These are phyloP conservation scores for Penicillium sp. DNA, from an alignment of 2,329 filamentous ascomycete genomes.

Conservation along the genomic window DNA sequence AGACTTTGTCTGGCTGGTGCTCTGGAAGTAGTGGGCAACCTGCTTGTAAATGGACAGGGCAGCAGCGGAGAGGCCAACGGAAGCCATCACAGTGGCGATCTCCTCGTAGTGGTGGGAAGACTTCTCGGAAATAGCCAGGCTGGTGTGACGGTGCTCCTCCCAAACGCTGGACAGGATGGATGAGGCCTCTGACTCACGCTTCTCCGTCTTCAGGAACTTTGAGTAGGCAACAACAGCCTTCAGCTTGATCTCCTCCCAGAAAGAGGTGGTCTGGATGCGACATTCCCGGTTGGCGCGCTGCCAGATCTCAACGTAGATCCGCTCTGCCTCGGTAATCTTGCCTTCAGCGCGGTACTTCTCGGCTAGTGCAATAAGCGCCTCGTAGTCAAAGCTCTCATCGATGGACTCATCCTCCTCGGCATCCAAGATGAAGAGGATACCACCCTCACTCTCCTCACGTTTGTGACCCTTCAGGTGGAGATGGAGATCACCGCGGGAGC, in stretches of 20 bases:
- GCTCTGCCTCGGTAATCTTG: slow-evolving; percentile 43
- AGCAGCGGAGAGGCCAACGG: slow-evolving; percentile 45
- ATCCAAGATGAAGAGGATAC: slow-evolving; percentile 34
- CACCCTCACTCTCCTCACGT: slow-evolving; percentile 12
- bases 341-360: slow-evolving; percentile 38
- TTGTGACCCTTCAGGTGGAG: slow-evolving; percentile 31
- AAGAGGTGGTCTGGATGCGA: slow-evolving; percentile 42
- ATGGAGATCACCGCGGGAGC: slow-evolving; percentile 26
- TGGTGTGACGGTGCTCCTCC: slow-evolving; percentile 51
- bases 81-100: slow-evolving; percentile 49
- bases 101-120: slow-evolving; percentile 39
- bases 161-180: slow-evolving; percentile 49
- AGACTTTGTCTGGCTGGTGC: slow-evolving; percentile 35
- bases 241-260: slow-evolving; percentile 52
- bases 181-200: slow-evolving; percentile 46
- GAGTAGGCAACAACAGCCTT: slow-evolving; percentile 49
- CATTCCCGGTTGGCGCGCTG: slow-evolving; percentile 51
- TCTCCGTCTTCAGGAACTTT: slow-evolving; percentile 48
- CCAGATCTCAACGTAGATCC: slow-evolving; percentile 53
- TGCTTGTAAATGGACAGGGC: slow-evolving; percentile 53
- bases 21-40: slow-evolving; percentile 38
- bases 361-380: slow-evolving; percentile 39
- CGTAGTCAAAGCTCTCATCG: slow-evolving; percentile 33
- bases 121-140: slow-evolving; percentile 40
- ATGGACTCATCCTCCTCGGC: slow-evolving; percentile 42